Evolutionary conservation across 73 alveolate genomes (phyloP).

Genomic region (Paraurostyla sp.): DNA sequence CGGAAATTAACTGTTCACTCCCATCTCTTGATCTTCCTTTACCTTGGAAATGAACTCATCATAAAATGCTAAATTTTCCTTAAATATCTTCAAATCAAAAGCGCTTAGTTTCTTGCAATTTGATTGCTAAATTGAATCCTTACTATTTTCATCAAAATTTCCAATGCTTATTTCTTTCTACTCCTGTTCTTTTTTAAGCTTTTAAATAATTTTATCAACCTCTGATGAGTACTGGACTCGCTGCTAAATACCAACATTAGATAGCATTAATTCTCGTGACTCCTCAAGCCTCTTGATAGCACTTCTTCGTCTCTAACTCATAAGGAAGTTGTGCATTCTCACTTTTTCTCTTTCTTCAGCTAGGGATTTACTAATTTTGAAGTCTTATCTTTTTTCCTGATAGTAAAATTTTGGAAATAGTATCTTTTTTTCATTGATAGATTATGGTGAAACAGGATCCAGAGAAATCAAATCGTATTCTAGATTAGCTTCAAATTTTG

Average conservation of each 20-base stretch:
- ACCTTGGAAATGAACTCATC: conserved; percentile 22
- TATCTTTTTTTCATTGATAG: background rate
- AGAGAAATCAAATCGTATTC: no score
- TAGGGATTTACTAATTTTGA: background rate
- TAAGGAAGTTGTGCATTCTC: background rate
- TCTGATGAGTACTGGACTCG: background rate
- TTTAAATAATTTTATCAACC: background rate
- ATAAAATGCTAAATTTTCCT: background rate
- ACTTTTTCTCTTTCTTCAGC: conserved; percentile 30
- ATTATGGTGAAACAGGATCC: background rate
- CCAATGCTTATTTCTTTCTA: background rate
- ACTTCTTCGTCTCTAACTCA: background rate
- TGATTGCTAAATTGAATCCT: background rate
- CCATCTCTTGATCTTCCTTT: background rate
- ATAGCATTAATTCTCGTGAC: background rate
- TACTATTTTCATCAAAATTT: background rate
- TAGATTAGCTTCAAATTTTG: background rate
- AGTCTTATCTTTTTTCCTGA: background rate
- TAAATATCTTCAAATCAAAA: background rate
- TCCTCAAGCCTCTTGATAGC: conserved; percentile 15
- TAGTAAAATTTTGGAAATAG: background rate
- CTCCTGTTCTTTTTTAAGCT: background rate
- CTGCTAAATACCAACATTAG: background rate
- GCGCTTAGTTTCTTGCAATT: background rate
- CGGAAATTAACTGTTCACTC: conserved; percentile 17